Evolutionary conservation across 75 land plant species (phyloP), one percentile per base, ranked within the genome.

Genomic region (Sequoia sempervirens): DNA sequence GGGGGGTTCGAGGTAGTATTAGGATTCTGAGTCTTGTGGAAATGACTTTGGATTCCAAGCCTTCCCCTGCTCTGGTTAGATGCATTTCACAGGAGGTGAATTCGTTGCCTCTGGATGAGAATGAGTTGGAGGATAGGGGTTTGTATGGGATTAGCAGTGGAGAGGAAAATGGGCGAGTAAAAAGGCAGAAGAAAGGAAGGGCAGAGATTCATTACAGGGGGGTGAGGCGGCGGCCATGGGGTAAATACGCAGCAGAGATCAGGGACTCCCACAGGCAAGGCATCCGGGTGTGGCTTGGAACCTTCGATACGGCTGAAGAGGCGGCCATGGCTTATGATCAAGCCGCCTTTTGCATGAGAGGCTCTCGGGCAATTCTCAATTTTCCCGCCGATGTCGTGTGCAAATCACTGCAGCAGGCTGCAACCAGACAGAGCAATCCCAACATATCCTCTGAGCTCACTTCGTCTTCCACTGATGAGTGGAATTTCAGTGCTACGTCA

Each of bases 151-250:
- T 82, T 13, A 72, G 41, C 41, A 47, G 38, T 79, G 84, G 86
- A 50, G 73, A 9, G 1, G 12, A 69, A 8, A 47, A 47, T 47
- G 73, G 34, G n/a, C 70, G 30, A 30, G 32, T 28, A 28, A 69
- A 28, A 4, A 6, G 17, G 45, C 30, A 18, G 69, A 66, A 66
- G 23, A 50, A 50, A 50, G 14, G 2, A 12, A 14, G 53, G 15
- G 14, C 1, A 2, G 15, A 13, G 53, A 50, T 28, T 2, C 80
- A 37, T 37, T 89, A 85, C 82, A 58, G 90, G 56, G 90, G 90
- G 10, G 91, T 90, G 40, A 83, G 91, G 79, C 68, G 80, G 80
- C 85, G 91, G 79, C 91, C 91, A 53, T 90, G 90, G 89, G 90
- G 90, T 18, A 89, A 87, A 70, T 89, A 73, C 36, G 87, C 87